Conservation (phyloP, 73 alveolate species). For the Tetrahymena borealis region DNA sequence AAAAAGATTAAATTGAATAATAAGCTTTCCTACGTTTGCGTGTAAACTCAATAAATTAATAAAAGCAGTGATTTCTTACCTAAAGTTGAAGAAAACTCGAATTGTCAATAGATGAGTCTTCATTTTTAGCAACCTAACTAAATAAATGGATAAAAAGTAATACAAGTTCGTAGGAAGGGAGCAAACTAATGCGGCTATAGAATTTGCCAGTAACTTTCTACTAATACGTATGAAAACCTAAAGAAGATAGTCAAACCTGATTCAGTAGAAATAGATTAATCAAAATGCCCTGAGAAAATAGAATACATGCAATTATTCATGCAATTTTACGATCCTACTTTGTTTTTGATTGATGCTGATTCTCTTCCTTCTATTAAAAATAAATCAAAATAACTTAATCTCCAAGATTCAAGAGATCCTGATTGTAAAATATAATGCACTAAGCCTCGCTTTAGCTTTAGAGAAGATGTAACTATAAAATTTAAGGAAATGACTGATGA, state of each 20-base stretch:
- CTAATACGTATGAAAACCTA: too few species aligned
- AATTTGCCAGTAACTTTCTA: too few species aligned
- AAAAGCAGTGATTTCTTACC: too few species aligned
- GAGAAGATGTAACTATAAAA: background rate
- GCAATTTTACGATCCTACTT: background rate
- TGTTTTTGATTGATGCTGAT: background rate
- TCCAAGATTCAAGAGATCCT: background rate
- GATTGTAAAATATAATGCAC: background rate
- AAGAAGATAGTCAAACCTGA: too few species aligned
- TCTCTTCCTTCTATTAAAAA: background rate
- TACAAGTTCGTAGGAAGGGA: too few species aligned
- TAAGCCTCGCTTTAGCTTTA: background rate
- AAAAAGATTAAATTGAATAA: background rate
- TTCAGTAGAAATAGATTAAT: background rate
- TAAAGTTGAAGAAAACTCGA: too few species aligned
- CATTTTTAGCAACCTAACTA: too few species aligned
- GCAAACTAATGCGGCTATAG: too few species aligned
- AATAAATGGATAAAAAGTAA: too few species aligned
- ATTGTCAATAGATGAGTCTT: too few species aligned
- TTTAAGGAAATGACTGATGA: background rate
- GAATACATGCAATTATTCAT: background rate
- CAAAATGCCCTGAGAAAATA: background rate
- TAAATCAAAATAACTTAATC: background rate
- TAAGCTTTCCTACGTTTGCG: background rate
- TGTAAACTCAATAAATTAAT: background rate